Evolutionary conservation across 2,329 filamentous ascomycete species (phyloP).

Genomic region (Akanthomyces dipterigenus): DNA sequence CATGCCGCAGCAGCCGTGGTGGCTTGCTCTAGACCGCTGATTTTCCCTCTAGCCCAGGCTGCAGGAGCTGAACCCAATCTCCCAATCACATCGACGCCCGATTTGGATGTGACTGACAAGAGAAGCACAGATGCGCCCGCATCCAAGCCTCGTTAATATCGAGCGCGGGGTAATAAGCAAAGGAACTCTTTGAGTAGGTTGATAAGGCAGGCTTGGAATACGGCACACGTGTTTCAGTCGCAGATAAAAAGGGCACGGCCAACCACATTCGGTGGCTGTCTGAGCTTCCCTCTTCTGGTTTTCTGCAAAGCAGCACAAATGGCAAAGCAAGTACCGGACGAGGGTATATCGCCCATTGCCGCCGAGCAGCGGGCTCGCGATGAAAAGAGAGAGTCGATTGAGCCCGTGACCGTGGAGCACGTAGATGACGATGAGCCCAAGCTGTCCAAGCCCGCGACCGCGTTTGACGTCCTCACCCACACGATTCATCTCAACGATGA

Average conservation of each 20-base stretch:
- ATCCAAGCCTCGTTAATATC: too few species aligned
- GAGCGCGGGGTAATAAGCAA: too few species aligned
- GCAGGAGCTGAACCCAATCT: background rate
- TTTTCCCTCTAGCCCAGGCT: background rate
- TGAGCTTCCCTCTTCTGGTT: too few species aligned
- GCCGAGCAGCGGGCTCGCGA: background rate
- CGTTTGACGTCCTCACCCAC: slow-evolving; percentile 9
- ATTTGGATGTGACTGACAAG: background rate
- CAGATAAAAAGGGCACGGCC: background rate
- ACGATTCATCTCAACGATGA: slow-evolving; percentile 10
- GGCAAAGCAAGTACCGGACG: background rate
- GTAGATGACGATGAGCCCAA: slow-evolving; percentile 2
- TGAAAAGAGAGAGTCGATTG: background rate
- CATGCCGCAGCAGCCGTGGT: background rate
- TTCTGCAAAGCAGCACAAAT: background rate
- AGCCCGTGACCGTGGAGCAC: background rate
- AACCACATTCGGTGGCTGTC: too few species aligned
- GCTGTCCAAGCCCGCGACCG: slow-evolving; percentile 4
- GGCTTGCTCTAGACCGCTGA: background rate
- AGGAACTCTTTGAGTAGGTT: too few species aligned
- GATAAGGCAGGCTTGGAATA: too few species aligned
- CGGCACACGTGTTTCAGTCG: too few species aligned
- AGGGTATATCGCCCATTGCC: background rate
- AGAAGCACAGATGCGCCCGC: too few species aligned
- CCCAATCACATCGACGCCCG: background rate